phyloP scores from a whole-genome alignment of 1,139 yeast genomes.

The Geotrichum carabidarum region DNA sequence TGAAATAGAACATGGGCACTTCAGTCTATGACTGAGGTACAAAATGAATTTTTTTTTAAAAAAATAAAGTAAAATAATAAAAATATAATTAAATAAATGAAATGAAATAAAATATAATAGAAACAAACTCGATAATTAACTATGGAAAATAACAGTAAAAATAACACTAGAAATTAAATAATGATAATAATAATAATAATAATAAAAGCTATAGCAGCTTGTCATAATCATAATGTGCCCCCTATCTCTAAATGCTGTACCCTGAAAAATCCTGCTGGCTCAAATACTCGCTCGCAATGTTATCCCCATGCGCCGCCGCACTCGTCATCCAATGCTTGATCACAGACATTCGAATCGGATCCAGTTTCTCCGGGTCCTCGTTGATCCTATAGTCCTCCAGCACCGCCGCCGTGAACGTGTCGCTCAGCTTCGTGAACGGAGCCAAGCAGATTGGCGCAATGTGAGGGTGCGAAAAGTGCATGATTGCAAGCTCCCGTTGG shows the following conservation, averaged over 20 bases:
- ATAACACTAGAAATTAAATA: background rate
- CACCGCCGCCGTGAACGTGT: conserved; percentile 28
- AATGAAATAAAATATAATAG: no score
- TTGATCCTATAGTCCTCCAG: conserved; percentile 25
- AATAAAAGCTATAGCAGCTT: background rate
- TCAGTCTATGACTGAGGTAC: no score
- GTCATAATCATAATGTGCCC: background rate
- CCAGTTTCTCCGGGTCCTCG: conserved; percentile 32
- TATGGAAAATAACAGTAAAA: background rate
- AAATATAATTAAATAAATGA: background rate
- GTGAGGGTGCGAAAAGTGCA: conserved; percentile 35
- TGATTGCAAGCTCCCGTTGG: conserved; percentile 34
- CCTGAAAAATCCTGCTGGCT: conserved; percentile 15
- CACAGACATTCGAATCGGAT: conserved; percentile 34
- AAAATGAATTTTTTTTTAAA: background rate
- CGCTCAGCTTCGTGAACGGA: conserved; percentile 29
- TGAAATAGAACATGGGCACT: no score
- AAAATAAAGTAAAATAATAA: background rate
- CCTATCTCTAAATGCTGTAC: background rate
- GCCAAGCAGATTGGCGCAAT: conserved; percentile 28
- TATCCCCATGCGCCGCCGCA: conserved; percentile 34
- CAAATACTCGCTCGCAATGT: conserved; percentile 33
- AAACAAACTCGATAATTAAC: background rate
- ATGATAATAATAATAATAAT: background rate
- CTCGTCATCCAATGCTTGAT: conserved; percentile 35